These are phyloP conservation scores for Arachnopeziza araneosa DNA, from an alignment of 2,329 filamentous ascomycete species.

Conservation along the genomic window DNA sequence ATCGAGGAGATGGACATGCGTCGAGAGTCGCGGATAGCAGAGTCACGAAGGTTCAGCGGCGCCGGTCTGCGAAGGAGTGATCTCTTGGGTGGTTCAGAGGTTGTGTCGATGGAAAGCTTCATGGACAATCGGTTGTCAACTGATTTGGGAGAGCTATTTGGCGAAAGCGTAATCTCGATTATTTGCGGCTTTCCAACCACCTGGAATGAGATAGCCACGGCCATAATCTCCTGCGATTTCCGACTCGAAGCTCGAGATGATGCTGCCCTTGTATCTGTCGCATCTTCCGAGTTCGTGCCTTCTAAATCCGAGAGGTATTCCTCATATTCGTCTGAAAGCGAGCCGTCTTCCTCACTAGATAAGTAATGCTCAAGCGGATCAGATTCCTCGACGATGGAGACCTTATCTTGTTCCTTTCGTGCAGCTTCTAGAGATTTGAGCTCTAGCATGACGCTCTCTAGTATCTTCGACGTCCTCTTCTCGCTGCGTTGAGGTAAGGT, in stretches of 20 bases:
- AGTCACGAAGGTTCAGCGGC: slow-evolving; percentile 17
- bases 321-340: slow-evolving; percentile 55
- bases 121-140: slow-evolving; percentile 4
- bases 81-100: slow-evolving; percentile 3
- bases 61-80: slow-evolving; percentile 13
- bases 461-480: slow-evolving; percentile 21
- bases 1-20: slow-evolving; percentile 19
- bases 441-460: slow-evolving; percentile 25
- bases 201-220: slow-evolving; percentile 53
- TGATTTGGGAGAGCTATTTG: slow-evolving; percentile 6
- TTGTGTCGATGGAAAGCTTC: slow-evolving; percentile 6
- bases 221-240: slow-evolving; percentile 46
- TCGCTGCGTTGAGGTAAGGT: slow-evolving; percentile 22
- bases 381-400: slow-evolving; percentile 15
- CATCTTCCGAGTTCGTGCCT: slow-evolving; percentile 3
- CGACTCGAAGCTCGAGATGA: slow-evolving; percentile 20
- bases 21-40: slow-evolving; percentile 3
- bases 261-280: slow-evolving; percentile 32
- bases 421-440: slow-evolving; percentile 21
- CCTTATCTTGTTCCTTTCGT: slow-evolving; percentile 12
- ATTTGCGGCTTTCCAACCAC: slow-evolving; percentile 52
- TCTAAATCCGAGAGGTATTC: slow-evolving; percentile 44
- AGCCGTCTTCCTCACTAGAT: slow-evolving; percentile 61
- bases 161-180: slow-evolving; percentile 17
- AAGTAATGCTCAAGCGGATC: slow-evolving; percentile 56